Percentiles rank a stretch among this genome's conserved stretches.
Evolutionary conservation across 306 rosid genomes (phyloP).

Genomic region (Fagus crenata): DNA sequence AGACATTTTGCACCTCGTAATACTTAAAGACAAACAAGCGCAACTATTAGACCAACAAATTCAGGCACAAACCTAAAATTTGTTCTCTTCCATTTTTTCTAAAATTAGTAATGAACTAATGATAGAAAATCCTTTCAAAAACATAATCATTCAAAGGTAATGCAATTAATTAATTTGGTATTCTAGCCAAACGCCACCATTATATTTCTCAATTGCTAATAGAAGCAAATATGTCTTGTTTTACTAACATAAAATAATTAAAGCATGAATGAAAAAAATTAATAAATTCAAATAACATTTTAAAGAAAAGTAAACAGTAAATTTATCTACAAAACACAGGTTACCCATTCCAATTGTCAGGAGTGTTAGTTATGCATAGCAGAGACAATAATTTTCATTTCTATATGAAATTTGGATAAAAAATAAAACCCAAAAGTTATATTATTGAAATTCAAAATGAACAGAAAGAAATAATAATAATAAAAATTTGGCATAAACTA

Average conservation of each 20-base stretch:
- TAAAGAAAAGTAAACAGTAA: not conserved
- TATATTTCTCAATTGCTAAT: not conserved
- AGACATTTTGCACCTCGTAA: not conserved
- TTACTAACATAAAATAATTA: too few relatives aligned
- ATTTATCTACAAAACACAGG: not conserved
- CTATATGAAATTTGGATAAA: not conserved
- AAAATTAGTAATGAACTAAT: too few relatives aligned
- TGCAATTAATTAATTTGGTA: not conserved
- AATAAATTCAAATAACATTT: not conserved
- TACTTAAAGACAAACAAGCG: not conserved
- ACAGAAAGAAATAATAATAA: not conserved
- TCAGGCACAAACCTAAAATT: not conserved
- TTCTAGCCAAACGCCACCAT: not conserved
- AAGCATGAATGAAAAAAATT: too few relatives aligned
- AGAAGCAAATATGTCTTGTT: not conserved
- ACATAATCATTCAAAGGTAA: not conserved
- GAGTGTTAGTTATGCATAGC: not conserved
- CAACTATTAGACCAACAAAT: not conserved
- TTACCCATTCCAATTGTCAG: not conserved
- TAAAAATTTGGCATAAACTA: not conserved
- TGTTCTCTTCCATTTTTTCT: too few relatives aligned
- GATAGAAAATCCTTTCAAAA: not conserved
- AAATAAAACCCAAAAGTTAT: not conserved
- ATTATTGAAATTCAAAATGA: not conserved
- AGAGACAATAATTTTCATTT: not conserved